Evolutionary conservation across 768 basidiomycete genomes (phyloP).

Genomic region (Suillus alpinus): DNA sequence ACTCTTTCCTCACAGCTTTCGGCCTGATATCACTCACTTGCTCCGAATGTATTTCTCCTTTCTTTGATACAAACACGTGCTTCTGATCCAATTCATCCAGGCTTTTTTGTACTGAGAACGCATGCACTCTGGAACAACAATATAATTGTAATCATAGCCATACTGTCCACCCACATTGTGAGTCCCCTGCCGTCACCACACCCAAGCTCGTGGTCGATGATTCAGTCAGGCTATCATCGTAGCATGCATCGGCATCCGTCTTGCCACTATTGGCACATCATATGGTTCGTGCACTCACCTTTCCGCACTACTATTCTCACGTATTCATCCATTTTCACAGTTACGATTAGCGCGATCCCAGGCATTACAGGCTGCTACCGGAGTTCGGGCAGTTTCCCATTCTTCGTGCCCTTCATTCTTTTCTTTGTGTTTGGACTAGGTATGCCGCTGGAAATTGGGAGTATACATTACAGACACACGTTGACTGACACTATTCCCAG

Average conservation of each 20-base stretch:
- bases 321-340: background rate
- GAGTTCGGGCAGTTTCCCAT: background rate
- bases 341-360: background rate
- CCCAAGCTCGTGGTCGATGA: background rate
- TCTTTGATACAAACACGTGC: background rate
- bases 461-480: background rate
- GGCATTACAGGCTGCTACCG: background rate
- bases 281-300: background rate
- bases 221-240: background rate
- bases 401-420: background rate
- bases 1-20: background rate
- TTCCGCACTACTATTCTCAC: background rate
- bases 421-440: background rate
- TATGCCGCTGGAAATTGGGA: background rate
- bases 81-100: background rate
- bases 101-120: background rate
- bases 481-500: background rate
- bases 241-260: background rate
- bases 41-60: background rate
- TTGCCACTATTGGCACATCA: background rate
- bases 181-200: background rate
- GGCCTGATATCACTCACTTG: background rate
- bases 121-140: background rate
- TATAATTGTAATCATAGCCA: background rate
- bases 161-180: background rate